Conservation (phyloP, 2,329 filamentous ascomycete genomes). For the Lecanoromycetidae sp. region DNA sequence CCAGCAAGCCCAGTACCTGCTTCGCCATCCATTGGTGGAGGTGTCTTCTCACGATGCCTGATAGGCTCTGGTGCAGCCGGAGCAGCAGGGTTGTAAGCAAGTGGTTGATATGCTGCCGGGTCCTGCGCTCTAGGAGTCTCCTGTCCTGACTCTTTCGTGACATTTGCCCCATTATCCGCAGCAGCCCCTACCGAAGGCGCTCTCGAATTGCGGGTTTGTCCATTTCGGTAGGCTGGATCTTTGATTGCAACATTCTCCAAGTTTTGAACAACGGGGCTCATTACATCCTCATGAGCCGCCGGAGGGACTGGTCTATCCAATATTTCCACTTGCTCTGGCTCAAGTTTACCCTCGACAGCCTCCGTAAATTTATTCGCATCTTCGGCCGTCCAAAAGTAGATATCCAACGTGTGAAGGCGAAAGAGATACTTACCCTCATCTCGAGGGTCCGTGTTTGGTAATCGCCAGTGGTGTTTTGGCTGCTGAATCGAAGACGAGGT, state of each 20-base stretch:
- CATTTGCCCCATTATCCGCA: conserved; percentile 18
- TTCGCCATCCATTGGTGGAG: conserved; percentile 46
- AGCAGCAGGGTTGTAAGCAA: conserved; percentile 55
- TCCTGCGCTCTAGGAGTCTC: conserved; percentile 17
- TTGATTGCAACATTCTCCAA: conserved; percentile 50
- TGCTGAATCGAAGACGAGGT: conserved; percentile 20
- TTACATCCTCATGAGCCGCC: conserved; percentile 27
- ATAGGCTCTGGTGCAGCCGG: conserved; percentile 55
- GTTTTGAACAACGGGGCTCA: conserved; percentile 52
- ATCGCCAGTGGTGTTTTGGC: conserved; percentile 41
- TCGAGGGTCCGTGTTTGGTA: conserved; percentile 41
- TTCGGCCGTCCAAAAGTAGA: conserved; percentile 52
- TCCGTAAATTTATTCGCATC: conserved; percentile 46
- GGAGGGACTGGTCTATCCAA: conserved; percentile 33
- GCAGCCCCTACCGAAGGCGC: conserved; percentile 21
- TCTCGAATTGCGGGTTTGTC: conserved; percentile 27
- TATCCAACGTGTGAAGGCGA: conserved; percentile 47
- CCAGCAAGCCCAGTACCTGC: conserved; percentile 35
- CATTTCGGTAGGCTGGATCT: conserved; percentile 24
- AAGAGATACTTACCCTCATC: conserved; percentile 43
- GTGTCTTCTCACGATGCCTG: conserved; percentile 53
- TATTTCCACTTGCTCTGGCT: conserved; percentile 35
- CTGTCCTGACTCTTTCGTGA: conserved; percentile 9
- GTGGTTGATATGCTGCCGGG: conserved; percentile 22
- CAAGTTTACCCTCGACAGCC: conserved; percentile 28